phyloP scores from a whole-genome alignment of 2,329 filamentous ascomycete species.

The Fusarium incarnatum region DNA sequence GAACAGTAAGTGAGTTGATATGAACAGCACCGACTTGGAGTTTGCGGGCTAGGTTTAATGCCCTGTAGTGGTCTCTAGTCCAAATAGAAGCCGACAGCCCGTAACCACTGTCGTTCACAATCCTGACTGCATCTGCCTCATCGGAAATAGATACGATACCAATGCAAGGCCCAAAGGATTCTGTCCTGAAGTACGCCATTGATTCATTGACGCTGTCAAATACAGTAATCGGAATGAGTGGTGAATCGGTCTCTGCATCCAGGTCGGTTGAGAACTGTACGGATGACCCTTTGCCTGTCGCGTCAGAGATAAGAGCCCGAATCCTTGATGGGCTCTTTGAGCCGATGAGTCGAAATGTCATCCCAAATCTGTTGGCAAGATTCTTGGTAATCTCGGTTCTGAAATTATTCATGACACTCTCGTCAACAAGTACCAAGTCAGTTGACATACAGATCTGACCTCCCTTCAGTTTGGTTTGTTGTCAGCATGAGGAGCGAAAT shows the following conservation, averaged over 20 bases:
- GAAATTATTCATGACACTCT: not conserved
- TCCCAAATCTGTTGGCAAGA: not conserved
- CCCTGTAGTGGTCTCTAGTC: constrained; percentile 71
- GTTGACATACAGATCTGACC: constrained; percentile 90
- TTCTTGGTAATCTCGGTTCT: not conserved
- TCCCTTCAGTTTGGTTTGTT: not conserved
- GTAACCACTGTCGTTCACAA: constrained; percentile 85
- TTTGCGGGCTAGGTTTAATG: constrained; percentile 65
- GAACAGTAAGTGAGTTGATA: constrained; percentile 73
- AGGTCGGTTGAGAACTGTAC: not conserved
- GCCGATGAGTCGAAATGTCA: not conserved
- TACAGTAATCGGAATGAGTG: not conserved
- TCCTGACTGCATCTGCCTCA: constrained; percentile 75
- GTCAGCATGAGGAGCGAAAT: not conserved
- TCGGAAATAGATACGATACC: constrained; percentile 70
- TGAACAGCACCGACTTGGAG: constrained; percentile 75
- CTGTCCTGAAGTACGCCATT: not conserved
- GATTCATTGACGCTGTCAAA: not conserved
- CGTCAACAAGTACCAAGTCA: constrained; percentile 57
- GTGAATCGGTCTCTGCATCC: not conserved
- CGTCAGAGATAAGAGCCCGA: not conserved
- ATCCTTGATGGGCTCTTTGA: not conserved
- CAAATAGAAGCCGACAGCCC: constrained; percentile 78
- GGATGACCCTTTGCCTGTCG: not conserved
- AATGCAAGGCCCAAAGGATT: constrained; percentile 65